These are phyloP conservation scores for Euphrasia arctica DNA, from an alignment of 305 asterid genomes.

Conservation along the genomic window DNA sequence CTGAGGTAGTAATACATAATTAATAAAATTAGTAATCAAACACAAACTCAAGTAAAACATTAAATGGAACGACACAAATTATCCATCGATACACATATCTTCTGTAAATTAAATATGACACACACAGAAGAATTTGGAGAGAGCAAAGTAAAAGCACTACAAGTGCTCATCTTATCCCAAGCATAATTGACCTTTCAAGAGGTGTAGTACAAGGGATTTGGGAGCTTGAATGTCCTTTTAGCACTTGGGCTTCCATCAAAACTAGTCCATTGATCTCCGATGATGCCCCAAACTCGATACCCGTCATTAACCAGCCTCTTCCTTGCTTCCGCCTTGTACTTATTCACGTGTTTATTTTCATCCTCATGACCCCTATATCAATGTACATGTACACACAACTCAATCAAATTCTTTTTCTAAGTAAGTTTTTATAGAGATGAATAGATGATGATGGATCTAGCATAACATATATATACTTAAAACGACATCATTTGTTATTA, in stretches of 20 bases:
- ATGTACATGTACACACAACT: slow-evolving; percentile 4
- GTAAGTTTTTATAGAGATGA: no score
- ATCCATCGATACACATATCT: no score
- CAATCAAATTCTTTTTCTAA: no score
- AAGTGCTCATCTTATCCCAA: no score
- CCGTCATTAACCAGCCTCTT: slow-evolving; percentile 43
- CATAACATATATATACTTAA: not conserved
- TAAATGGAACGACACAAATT: no score
- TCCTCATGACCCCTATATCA: slow-evolving; percentile 33
- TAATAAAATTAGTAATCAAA: no score
- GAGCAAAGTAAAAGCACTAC: not conserved
- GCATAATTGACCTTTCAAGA: not conserved
- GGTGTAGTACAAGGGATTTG: slow-evolving; percentile 47
- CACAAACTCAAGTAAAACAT: no score
- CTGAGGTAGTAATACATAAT: no score
- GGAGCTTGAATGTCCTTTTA: slow-evolving; percentile 50
- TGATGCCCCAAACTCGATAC: slow-evolving; percentile 39
- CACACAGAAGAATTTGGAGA: not conserved
- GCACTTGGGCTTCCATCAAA: slow-evolving; percentile 41
- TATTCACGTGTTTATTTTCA: slow-evolving; percentile 27
- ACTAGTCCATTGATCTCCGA: slow-evolving; percentile 58
- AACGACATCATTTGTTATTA: not conserved
- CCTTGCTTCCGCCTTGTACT: slow-evolving; percentile 47
- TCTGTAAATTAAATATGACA: no score
- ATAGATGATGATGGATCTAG: no score